Evolutionary conservation across 495 filamentous ascomycete genomes (phyloP).

Genomic region (Melanomma pulvis-pyrius): DNA sequence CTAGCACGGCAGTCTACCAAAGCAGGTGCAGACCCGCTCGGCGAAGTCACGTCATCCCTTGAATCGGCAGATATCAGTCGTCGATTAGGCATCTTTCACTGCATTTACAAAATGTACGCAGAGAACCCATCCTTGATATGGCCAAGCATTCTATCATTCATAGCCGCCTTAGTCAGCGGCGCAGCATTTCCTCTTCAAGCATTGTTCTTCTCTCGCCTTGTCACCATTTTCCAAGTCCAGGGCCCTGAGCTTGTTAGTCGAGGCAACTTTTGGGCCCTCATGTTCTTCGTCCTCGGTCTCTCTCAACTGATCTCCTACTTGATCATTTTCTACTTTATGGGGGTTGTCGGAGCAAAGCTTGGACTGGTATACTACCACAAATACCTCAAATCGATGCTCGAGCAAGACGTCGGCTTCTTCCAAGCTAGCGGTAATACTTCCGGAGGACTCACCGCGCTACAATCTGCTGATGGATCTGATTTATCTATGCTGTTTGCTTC

Average conservation of each 20-base stretch:
- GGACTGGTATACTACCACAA: not conserved
- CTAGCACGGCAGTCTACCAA: slow-evolving; percentile 2
- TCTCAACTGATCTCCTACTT: slow-evolving; percentile 27
- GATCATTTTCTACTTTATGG: slow-evolving; percentile 29
- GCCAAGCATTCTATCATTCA: slow-evolving; percentile 5
- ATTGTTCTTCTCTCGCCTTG: slow-evolving; percentile 40
- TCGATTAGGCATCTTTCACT: not conserved
- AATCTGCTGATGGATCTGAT: slow-evolving; percentile 55
- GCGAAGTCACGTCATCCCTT: slow-evolving; percentile 1
- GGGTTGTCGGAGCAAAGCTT: slow-evolving; percentile 36
- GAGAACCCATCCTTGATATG: slow-evolving; percentile 6
- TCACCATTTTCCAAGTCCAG: slow-evolving; percentile 26
- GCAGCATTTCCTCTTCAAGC: slow-evolving; percentile 40
- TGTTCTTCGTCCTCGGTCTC: slow-evolving; percentile 20
- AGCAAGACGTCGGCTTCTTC: slow-evolving; percentile 17
- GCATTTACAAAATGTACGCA: slow-evolving; percentile 11
- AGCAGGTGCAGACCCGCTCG: not conserved
- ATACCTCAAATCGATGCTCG: slow-evolving; percentile 4
- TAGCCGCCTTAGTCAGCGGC: not conserved
- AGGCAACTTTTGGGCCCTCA: slow-evolving; percentile 27
- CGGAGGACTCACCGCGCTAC: slow-evolving; percentile 21
- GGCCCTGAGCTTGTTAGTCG: slow-evolving; percentile 5
- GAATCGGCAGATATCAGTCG: slow-evolving; percentile 9
- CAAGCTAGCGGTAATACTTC: slow-evolving; percentile 4
- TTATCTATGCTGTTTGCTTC: slow-evolving; percentile 37